Evolutionary conservation across 331 rosid species (phyloP).

Genomic region (Acacia concinna): DNA sequence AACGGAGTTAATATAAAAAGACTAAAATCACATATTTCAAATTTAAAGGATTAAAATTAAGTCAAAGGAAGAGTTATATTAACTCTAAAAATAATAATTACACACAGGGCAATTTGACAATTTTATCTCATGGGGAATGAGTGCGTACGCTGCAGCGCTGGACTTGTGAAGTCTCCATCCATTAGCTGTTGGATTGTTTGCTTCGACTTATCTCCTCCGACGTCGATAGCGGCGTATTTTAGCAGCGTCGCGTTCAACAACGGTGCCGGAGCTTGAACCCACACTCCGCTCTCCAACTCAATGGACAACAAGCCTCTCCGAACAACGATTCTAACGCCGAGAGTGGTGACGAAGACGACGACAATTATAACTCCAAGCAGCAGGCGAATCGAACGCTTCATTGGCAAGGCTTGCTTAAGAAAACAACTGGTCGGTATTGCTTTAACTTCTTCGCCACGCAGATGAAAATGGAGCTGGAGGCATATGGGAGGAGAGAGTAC

Average conservation of each 20-base stretch:
- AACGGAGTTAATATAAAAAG: no score
- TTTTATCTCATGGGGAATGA: conserved; percentile 57
- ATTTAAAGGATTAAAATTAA: no score
- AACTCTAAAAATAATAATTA: no score
- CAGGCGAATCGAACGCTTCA: conserved; percentile 83
- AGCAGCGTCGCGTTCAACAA: conserved; percentile 71
- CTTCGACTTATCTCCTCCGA: conserved; percentile 60
- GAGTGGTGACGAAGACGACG: conserved; percentile 56
- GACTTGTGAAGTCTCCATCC: conserved; percentile 72
- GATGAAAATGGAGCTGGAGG: no score
- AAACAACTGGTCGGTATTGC: conserved; percentile 36
- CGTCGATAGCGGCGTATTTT: conserved; percentile 56
- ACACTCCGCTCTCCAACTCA: conserved; percentile 44
- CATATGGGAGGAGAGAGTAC: no score
- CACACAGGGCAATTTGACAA: no score
- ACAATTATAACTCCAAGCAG: conserved; percentile 61
- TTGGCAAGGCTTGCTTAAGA: conserved; percentile 37
- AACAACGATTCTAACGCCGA: conserved; percentile 55
- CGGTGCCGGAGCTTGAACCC: conserved; percentile 31
- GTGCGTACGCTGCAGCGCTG: conserved; percentile 63
- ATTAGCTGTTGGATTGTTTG: conserved; percentile 66
- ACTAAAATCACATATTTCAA: no score
- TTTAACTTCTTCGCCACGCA: no score
- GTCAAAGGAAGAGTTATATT: no score
- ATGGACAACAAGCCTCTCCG: conserved; percentile 47